Evolutionary conservation across 1,284 basidiomycete species (phyloP).

Genomic region (Cryptococcus amylolentus): DNA sequence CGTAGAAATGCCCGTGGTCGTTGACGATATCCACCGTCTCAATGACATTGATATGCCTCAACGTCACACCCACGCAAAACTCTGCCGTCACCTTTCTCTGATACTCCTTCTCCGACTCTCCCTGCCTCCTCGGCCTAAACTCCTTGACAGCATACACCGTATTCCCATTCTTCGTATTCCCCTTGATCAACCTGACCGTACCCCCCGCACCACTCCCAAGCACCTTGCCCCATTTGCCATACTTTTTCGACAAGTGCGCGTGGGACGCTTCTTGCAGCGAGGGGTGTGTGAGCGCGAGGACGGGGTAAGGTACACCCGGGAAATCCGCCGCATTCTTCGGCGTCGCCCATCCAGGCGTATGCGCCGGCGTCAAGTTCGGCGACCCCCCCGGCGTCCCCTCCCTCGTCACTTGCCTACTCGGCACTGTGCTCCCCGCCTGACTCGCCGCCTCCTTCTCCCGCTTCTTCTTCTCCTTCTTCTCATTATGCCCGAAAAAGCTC

Average conservation of each 20-base stretch:
- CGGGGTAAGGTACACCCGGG: conserved; percentile 46
- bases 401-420: conserved; percentile 32
- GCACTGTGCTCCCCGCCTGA: conserved; percentile 30
- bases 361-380: conserved; percentile 14
- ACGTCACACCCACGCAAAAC: conserved; percentile 93
- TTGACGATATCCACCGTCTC: conserved; percentile 98
- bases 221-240: conserved; percentile 96
- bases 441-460: conserved; percentile 32
- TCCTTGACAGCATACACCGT: conserved; percentile 94
- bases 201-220: conserved; percentile 96
- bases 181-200: conserved; percentile 94
- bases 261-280: conserved; percentile 78
- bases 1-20: conserved; percentile 96
- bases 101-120: conserved; percentile 93
- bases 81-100: conserved; percentile 99
- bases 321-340: conserved; percentile 38
- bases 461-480: conserved; percentile 40
- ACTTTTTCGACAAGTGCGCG: conserved; percentile 93
- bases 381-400: conserved; percentile 8
- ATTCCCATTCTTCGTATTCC: conserved; percentile 70
- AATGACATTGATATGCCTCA: conserved; percentile 96
- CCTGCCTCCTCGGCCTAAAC: conserved; percentile 81
- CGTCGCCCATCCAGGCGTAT: conserved; percentile 43
- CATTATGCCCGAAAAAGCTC: conserved; percentile 47
- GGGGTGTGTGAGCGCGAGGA: conserved; percentile 46